Evolutionary conservation across 2,329 filamentous ascomycete species (phyloP).

Genomic region (Fusarium sulawesiense): DNA sequence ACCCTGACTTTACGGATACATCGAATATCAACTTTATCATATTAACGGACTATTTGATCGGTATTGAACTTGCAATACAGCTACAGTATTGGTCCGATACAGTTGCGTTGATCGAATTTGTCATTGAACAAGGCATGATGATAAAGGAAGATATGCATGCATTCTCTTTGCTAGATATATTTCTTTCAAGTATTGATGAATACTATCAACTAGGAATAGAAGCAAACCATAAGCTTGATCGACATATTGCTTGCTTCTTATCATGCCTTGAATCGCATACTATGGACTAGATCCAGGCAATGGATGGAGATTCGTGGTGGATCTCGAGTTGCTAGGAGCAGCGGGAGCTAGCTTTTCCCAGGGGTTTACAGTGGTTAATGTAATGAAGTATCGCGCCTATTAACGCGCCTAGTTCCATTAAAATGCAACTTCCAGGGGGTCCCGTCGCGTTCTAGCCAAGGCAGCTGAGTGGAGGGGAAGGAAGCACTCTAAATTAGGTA

Average conservation of each 20-base stretch:
- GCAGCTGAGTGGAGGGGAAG: neutral
- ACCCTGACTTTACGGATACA: neutral
- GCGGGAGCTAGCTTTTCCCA: conserved; percentile 33
- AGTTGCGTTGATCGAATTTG: neutral
- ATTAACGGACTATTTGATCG: neutral
- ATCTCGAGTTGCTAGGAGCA: conserved; percentile 40
- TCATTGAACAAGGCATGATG: neutral
- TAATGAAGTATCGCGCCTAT: conserved; percentile 31
- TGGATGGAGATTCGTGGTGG: conserved; percentile 9
- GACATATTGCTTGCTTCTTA: neutral
- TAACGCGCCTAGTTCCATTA: conserved; percentile 29
- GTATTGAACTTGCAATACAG: neutral
- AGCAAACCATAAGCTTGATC: neutral
- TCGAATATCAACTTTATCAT: neutral
- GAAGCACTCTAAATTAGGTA: conserved; percentile 2
- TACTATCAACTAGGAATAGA: neutral
- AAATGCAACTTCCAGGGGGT: conserved; percentile 15
- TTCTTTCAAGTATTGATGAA: neutral
- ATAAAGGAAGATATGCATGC: neutral
- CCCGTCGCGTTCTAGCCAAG: conserved; percentile 19
- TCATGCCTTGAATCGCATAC: no score
- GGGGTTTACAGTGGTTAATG: conserved; percentile 13
- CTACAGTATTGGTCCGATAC: neutral
- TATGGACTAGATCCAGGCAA: no score
- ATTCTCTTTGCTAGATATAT: no score